A percentile compares a stretch with the other conserved stretches of the same genome.
Conservation (phyloP, 805 yeast species). For the Danielia oregonensis region DNA sequence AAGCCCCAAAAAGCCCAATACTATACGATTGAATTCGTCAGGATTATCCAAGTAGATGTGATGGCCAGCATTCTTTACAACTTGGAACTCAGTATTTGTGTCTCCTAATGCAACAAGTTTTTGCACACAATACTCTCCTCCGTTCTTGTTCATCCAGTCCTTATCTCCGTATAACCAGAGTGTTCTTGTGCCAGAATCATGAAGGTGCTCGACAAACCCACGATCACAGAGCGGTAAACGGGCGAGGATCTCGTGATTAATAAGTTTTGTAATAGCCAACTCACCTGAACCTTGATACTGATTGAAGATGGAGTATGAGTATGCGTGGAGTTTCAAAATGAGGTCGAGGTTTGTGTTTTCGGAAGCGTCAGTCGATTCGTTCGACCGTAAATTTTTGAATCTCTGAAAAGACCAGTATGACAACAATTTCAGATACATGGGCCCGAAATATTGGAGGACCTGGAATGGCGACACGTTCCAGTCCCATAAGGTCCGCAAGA, state of each 20-base stretch:
- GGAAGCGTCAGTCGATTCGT: constrained; percentile 4
- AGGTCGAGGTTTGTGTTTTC: constrained; percentile 13
- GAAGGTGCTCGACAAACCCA: constrained; percentile 29
- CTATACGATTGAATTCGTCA: constrained; percentile 22
- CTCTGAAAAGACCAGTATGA: constrained; percentile 42
- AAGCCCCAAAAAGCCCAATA: constrained; percentile 21
- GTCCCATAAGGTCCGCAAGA: constrained; percentile 35
- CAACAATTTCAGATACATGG: constrained; percentile 36
- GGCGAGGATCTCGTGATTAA: constrained; percentile 38
- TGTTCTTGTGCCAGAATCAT: constrained; percentile 19
- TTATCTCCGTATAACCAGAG: constrained; percentile 40
- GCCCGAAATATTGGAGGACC: constrained; percentile 35
- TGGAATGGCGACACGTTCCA: constrained; percentile 38
- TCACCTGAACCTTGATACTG: constrained; percentile 44
- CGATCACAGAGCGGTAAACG: constrained; percentile 38
- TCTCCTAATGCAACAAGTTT: constrained; percentile 18
- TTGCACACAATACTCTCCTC: constrained; percentile 32
- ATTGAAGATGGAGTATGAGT: constrained; percentile 39
- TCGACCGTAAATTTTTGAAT: constrained; percentile 27
- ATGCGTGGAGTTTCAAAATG: constrained; percentile 34
- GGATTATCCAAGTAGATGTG: constrained; percentile 43
- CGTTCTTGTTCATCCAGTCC: constrained; percentile 42
- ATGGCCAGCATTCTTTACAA: constrained; percentile 38
- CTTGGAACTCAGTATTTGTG: constrained; percentile 13
- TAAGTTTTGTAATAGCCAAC: constrained; percentile 39